phyloP scores from a whole-genome alignment of 805 yeast genomes.

The Candida yuanshanica region DNA sequence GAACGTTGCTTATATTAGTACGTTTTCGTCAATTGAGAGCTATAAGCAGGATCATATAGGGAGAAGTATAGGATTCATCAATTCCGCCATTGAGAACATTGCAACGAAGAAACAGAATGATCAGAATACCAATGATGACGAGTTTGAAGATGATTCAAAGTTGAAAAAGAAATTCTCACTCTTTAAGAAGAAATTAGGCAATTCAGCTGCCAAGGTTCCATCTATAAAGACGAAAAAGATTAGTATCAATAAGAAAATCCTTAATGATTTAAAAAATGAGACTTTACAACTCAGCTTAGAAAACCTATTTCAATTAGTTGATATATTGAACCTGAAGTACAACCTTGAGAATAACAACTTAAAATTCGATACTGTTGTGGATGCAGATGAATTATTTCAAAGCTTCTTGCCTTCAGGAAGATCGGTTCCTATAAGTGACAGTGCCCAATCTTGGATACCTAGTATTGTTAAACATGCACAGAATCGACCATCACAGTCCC shows the following conservation, averaged over 20 bases:
- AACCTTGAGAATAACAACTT: conserved; percentile 34
- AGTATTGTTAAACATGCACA: neutral
- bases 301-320: conserved; percentile 35
- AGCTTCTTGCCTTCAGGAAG: conserved; percentile 22
- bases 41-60: conserved; percentile 42
- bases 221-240: conserved; percentile 4
- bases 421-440: conserved; percentile 16
- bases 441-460: conserved; percentile 16
- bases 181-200: conserved; percentile 12
- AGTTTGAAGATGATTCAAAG: conserved; percentile 8
- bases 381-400: conserved; percentile 11
- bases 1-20: conserved; percentile 37
- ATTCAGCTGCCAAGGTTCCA: neutral
- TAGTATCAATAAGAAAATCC: conserved; percentile 6
- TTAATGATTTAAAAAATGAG: conserved; percentile 3
- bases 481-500: neutral
- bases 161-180: conserved; percentile 12
- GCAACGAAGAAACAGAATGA: conserved; percentile 18
- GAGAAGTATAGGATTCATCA: conserved; percentile 39
- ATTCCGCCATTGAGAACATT: conserved; percentile 29
- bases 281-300: conserved; percentile 29
- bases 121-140: conserved; percentile 2
- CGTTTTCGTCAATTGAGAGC: conserved; percentile 38
- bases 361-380: conserved; percentile 16
- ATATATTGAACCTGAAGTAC: conserved; percentile 35